Evolutionary conservation across 225 moss, liverwort and hornwort genomes (phyloP), one percentile per base, ranked within the genome.

Genomic region (Marchantia polymorpha): DNA sequence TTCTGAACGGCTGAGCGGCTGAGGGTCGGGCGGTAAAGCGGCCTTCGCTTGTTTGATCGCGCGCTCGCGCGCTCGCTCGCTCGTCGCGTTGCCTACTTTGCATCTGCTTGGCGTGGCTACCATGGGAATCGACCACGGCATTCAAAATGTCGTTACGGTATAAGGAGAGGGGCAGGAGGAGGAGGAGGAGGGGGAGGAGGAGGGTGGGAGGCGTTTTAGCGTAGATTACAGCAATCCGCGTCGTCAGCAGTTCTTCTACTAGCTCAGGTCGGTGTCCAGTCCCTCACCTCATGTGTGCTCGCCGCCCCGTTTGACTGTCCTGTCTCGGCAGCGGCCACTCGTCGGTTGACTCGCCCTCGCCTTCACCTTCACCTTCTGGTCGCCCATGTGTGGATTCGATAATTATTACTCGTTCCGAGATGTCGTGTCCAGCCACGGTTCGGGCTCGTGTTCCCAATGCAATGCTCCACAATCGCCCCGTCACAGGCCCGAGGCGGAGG

Each of bases 251-350:
- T 20, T 60, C 76, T 22, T 26, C 26, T 10, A 59, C 58, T 59
- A 58, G 76, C 61, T n/a, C 75, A 56, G 75, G 56, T 75, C 75
- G 31, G 60, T 76, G 60, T n/a, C 60, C 46, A 22, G 46, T 17
- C 58, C 61, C 9, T 46, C 19, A 60, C 59, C 61, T 76, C 60
- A 76, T 55, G 46, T 60, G 15, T 39, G 9, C 61, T 30, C 58
- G 30, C 30, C 69, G 48, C 47, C 39, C 47, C 16, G 49, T 51
- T 59, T 76, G 39, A 60, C 60, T 76, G 39, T 61, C 19, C 71
- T 61, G 22, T 59, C 46, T 10, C 71, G 22, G 11, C 29, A 76
- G 19, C 39, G 22, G 22, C 59, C 17, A 30, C 15, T 27, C 55
- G 17, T 56, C 39, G 39, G 39, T 39, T 39, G 39, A 39, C 23